Evolutionary conservation across 331 rosid genomes (phyloP).

Genomic region (Rosa hybrid): DNA sequence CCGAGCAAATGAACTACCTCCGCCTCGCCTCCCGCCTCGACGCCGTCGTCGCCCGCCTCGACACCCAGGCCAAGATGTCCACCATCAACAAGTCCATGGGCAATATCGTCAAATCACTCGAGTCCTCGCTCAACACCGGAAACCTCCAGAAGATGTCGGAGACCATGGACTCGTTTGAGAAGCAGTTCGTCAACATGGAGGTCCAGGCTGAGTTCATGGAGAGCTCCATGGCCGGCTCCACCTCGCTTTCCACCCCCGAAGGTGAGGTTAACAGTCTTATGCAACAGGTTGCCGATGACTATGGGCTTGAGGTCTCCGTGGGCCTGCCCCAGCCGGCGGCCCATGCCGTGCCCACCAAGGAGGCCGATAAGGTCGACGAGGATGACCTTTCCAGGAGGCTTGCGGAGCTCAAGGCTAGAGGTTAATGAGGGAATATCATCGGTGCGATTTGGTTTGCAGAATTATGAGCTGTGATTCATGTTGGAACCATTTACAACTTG

Average conservation of each 20-base stretch:
- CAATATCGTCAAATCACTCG: constrained; percentile 80
- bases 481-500: not conserved
- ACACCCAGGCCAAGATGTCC: constrained; percentile 93
- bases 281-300: constrained; percentile 98
- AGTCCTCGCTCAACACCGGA: constrained; percentile 70
- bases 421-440: constrained; percentile 33
- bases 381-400: constrained; percentile 88
- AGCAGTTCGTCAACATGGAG: constrained; percentile 96
- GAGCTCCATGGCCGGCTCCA: constrained; percentile 93
- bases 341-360: constrained; percentile 82
- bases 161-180: constrained; percentile 94
- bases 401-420: constrained; percentile 98
- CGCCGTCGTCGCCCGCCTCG: constrained; percentile 93
- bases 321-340: constrained; percentile 88
- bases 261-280: constrained; percentile 90
- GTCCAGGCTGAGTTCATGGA: constrained; percentile 98
- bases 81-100: constrained; percentile 91
- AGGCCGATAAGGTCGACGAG: constrained; percentile 82
- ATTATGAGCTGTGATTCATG: not conserved
- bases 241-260: constrained; percentile 85
- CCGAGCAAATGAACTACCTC: constrained; percentile 95
- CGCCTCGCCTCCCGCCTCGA: constrained; percentile 86
- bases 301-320: constrained; percentile 91
- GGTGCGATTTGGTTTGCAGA: not conserved
- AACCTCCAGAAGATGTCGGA: constrained; percentile 97